Evolutionary conservation across 2,329 filamentous ascomycete species (phyloP), one percentile per base, ranked within the genome.

Genomic region (Phyllosticta ampelicida): DNA sequence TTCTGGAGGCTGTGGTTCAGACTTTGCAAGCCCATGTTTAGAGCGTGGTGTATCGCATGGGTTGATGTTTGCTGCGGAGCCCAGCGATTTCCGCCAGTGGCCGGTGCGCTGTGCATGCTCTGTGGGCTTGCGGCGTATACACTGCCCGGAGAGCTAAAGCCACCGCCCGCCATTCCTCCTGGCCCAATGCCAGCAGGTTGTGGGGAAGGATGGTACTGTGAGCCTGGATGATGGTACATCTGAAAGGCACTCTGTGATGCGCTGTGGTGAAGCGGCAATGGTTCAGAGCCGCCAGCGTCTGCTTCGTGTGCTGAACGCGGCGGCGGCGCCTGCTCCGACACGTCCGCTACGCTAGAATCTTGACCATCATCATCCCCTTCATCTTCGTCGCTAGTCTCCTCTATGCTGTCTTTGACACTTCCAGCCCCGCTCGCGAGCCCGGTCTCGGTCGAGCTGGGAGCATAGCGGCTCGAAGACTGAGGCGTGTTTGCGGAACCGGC

Each of bases 321-420:
- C 10, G 57, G 57, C 10, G 57, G 57, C 11, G 57, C 55, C 3
- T 55, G 53, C 10, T 21, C 49, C 23, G 52, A 29, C 16, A 55
- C 3, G 29, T 59, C 57, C 2, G 23, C 57, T 3, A 48, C 48
- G 19, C 50, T 44, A 16, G 48, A 50, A 16, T 30, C 52, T 16
- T 59, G 53, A 20, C 52, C 56, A n/a, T 59, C 57, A 10, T 55
- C 57, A 2, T 55, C 57, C n/a, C 30, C 49, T n/a, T 58, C 56
- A n/a, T 55, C 57, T n/a, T 55, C 53, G 48, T 59, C 57, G 36
- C 57, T 59, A 5, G 52, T 55, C 57, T 55, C 57, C 23, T 59
- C 57, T 16, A 59, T 55, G 21, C 57, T 59, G n/a, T 53, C 57
- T 18, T 59, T 59, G 19, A 59, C 57, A 20, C 57, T 59, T n/a